Base-by-base conservation (phyloP, 176 grass and related monocot genomes). In the Paspalum notatum region DNA sequence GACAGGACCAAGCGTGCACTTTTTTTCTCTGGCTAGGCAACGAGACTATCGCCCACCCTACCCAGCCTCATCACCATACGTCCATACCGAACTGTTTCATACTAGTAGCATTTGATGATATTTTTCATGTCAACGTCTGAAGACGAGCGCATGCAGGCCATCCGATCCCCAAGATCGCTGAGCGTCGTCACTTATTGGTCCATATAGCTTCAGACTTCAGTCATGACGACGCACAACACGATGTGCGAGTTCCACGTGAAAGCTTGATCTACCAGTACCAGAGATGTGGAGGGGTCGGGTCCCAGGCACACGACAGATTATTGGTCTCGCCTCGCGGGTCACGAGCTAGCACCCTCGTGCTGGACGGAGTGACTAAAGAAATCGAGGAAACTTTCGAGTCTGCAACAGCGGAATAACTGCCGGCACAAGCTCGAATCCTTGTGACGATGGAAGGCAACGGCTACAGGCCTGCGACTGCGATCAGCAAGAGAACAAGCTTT, bases 81-180 rank as follows among this genome's bases (percentile, higher is more conserved):
- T n/a, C n/a, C n/a, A n/a, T n/a, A 74, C 20, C 11, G 18, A 55
- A 0, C 63, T n/a, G n/a, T n/a, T n/a, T n/a, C n/a, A n/a, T n/a
- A n/a, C n/a, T n/a, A n/a, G n/a, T n/a, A n/a, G n/a, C n/a, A n/a
- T 18, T 21, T 64, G 45, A 24, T 54, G 32, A 21, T 75, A 43
- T 32, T 87, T 86, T 67, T 25, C 45, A 12, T n/a, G 39, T 87
- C 72, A 71, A 7, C 47, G 27, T 77, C 66, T 72, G 7, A 83
- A 72, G 3, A n/a, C n/a, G n/a, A n/a, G n/a, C n/a, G n/a, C n/a
- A 72, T 38, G n/a, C 66, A 72, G 64, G 60, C 51, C n/a, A 27
- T 45, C n/a, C n/a, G n/a, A n/a, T n/a, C 32, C 43, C 43, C 8
- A 27, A 32, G 25, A 82, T 18, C 66, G n/a, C n/a, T n/a, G n/a